Evolutionary conservation across 345 rosid species (phyloP).

Genomic region (Boechera stricta): DNA sequence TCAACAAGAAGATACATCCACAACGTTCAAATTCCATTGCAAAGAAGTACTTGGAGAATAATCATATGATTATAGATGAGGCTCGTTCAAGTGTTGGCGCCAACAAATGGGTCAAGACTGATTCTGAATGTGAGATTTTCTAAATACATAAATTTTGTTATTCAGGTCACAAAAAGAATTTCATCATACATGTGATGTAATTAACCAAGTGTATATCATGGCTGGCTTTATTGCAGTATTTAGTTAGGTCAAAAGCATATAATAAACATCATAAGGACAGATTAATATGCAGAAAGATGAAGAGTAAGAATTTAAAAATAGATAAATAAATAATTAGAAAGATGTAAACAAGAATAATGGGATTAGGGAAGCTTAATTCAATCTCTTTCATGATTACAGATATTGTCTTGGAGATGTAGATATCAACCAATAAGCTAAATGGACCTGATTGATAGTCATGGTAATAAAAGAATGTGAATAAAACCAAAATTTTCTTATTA

Average conservation of each 20-base stretch:
- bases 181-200: conserved; percentile 5
- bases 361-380: conserved; percentile 31
- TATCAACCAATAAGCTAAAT: conserved; percentile 42
- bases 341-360: background rate
- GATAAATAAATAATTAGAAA: background rate
- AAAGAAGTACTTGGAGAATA: conserved; percentile 53
- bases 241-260: conserved; percentile 41
- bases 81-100: conserved; percentile 52
- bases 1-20: conserved; percentile 79
- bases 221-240: conserved; percentile 34
- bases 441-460: conserved; percentile 41
- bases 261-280: conserved; percentile 29
- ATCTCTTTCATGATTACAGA: conserved; percentile 55
- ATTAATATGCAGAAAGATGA: conserved; percentile 34
- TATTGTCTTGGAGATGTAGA: conserved; percentile 81
- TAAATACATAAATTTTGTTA: background rate
- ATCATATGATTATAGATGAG: conserved; percentile 37
- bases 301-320: conserved; percentile 23
- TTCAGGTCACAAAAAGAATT: background rate
- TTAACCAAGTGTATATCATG: conserved; percentile 18
- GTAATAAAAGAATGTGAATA: conserved; percentile 32
- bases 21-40: conserved; percentile 47
- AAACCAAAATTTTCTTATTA: background rate
- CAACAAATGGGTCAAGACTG: conserved; percentile 83
- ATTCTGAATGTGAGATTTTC: conserved; percentile 76